phyloP scores from a whole-genome alignment of 257 asterid species.

The Apocynum venetum region DNA sequence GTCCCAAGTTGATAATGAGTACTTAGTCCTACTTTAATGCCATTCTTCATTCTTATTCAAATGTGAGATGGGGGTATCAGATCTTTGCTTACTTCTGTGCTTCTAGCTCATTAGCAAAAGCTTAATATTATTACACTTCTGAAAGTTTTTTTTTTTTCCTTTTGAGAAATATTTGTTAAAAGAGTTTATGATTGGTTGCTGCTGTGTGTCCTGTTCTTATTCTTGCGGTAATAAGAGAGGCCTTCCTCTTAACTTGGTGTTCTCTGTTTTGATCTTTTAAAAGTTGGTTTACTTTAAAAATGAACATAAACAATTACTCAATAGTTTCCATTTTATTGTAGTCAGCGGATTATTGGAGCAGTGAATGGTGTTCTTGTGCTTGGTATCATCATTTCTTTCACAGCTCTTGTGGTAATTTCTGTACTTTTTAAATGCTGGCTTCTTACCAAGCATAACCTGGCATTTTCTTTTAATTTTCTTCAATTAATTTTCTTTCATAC shows the following conservation, averaged over 20 bases:
- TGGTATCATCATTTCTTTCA: conserved; percentile 63
- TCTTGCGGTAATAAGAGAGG: background rate
- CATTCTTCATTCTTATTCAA: too few species aligned
- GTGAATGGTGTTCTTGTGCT: conserved; percentile 75
- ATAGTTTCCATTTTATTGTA: conserved; percentile 23
- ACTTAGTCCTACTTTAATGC: background rate
- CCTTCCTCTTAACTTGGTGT: background rate
- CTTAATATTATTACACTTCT: background rate
- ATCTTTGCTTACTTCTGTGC: background rate
- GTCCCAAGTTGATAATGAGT: too few species aligned
- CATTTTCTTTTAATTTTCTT: background rate
- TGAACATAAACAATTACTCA: background rate
- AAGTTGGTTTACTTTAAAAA: background rate
- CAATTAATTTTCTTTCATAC: background rate
- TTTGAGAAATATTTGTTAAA: background rate
- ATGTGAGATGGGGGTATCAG: background rate
- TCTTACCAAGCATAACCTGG: background rate
- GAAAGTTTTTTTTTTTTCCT: background rate
- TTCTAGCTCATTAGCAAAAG: background rate
- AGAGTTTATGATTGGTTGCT: background rate
- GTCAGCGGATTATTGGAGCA: conserved; percentile 83
- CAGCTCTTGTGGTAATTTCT: conserved; percentile 76
- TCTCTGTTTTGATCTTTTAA: background rate
- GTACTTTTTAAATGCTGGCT: background rate
- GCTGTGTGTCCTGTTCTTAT: background rate